These are phyloP conservation scores for Aspergillus proliferans DNA, from an alignment of 2,329 filamentous ascomycete species.

Conservation along the genomic window DNA sequence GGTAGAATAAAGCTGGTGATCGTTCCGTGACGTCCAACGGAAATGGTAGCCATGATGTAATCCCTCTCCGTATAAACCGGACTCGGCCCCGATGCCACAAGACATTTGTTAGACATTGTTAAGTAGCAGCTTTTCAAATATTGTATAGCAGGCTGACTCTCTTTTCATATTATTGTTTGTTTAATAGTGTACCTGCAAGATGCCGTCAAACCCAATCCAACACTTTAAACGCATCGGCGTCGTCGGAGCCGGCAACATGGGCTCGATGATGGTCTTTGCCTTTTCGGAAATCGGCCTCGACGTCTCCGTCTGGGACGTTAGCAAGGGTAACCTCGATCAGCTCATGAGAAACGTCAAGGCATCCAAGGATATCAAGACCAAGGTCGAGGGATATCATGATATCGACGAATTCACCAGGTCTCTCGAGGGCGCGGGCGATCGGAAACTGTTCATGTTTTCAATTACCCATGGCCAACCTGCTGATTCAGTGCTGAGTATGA, in stretches of 20 bases:
- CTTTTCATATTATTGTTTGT: too few relatives aligned
- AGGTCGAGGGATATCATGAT: slow-evolving; percentile 28
- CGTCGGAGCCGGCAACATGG: slow-evolving; percentile 38
- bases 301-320: slow-evolving; percentile 36
- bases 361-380: slow-evolving; percentile 21
- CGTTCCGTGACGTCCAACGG: background rate
- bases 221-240: slow-evolving; percentile 34
- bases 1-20: too few relatives aligned
- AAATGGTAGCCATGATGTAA: background rate
- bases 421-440: slow-evolving; percentile 24
- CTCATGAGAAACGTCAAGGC: slow-evolving; percentile 19
- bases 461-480: slow-evolving; percentile 36
- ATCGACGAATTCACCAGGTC: slow-evolving; percentile 31
- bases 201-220: slow-evolving; percentile 11
- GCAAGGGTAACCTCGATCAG: slow-evolving; percentile 28
- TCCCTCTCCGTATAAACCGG: background rate
- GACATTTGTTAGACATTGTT: background rate
- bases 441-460: slow-evolving; percentile 36
- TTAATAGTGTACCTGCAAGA: background rate
- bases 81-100: background rate
- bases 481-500: slow-evolving; percentile 28
- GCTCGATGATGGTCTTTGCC: slow-evolving; percentile 38
- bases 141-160: too few relatives aligned
- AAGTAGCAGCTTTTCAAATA: background rate
- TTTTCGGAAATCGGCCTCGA: slow-evolving; percentile 34